These are phyloP conservation scores for Clarireedia paspali DNA, from an alignment of 2,329 filamentous ascomycete species.

Conservation along the genomic window DNA sequence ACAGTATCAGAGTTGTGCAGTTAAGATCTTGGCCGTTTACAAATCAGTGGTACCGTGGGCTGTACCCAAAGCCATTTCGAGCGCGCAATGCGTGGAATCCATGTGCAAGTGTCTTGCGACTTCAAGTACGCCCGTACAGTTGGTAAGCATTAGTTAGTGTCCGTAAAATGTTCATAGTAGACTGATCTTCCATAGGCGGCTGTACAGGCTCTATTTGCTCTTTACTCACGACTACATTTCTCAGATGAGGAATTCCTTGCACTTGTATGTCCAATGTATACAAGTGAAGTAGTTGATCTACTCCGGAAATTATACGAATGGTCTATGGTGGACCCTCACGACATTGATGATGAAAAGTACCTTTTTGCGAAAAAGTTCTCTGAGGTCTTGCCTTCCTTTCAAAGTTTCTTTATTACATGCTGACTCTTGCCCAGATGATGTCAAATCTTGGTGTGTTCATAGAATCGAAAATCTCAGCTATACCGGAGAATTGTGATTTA, in stretches of 20 bases:
- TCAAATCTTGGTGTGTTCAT: constrained; percentile 80
- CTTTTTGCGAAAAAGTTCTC: constrained; percentile 88
- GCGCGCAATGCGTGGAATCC: constrained; percentile 60
- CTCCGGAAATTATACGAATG: constrained; percentile 70
- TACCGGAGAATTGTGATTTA: constrained; percentile 60
- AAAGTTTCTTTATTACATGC: neutral
- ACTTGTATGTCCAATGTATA: constrained; percentile 74
- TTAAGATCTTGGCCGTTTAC: constrained; percentile 71
- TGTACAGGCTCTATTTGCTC: constrained; percentile 73
- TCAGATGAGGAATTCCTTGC: constrained; percentile 70
- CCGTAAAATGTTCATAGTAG: neutral
- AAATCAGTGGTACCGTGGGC: constrained; percentile 81
- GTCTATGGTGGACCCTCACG: constrained; percentile 69
- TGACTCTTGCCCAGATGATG: constrained; percentile 52
- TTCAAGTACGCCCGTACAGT: constrained; percentile 63
- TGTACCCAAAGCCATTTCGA: constrained; percentile 71
- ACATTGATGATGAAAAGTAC: constrained; percentile 88
- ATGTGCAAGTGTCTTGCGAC: constrained; percentile 66
- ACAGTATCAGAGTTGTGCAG: constrained; percentile 60
- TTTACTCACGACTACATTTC: constrained; percentile 70
- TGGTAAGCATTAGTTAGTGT: constrained; percentile 43
- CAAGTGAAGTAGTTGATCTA: constrained; percentile 60
- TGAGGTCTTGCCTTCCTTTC: constrained; percentile 51
- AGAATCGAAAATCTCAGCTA: constrained; percentile 63
- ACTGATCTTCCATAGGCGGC: constrained; percentile 48